Evolutionary conservation across 176 grass and related monocot genomes (phyloP), one percentile per base, ranked within the genome.

Genomic region (Cymbopogon citratus): DNA sequence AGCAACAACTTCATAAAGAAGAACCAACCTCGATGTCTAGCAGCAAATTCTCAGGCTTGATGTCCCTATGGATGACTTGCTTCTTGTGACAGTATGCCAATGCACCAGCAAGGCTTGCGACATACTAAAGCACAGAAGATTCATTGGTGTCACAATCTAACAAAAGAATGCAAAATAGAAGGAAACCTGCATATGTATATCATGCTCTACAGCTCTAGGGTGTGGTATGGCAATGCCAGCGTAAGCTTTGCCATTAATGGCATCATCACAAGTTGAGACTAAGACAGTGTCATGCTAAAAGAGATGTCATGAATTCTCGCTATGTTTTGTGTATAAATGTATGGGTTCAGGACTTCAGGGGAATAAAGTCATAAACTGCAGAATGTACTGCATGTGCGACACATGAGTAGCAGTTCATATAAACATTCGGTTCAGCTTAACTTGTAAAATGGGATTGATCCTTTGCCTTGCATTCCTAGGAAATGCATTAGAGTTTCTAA

Each of bases 31-130:
- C 91, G 12, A 95, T 81, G 82, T 99, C 96, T 13, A 99, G 87
- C 54, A 99, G 81, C 64, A 99, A 83, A 86, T 99, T 99, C 82
- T 99, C 96, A 45, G 96, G 92, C 73, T 99, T 99, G 87, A 99
- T 99, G 85, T 99, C 96, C 81, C 96, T 90, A 52, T 99, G 92
- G 57, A 99, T 99, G 67, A 99, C 90, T 85, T 91, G 87, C 85
- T 99, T 98, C 81, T 93, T 92, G 86, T 99, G 96, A 82, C 92
- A 99, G 87, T 95, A 99, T 21, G 82, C 87, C 36, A 99, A 49
- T 60, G 92, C 92, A 81, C 82, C 83, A 44, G 92, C 92, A 34
- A 99, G 91, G 73, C 96, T 95, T 1, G 92, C 89, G 35, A 90
- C 73, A 83, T 93, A 99, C 96, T 99, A 43, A 59, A 78, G 61